Conservation (phyloP, 2,329 filamentous ascomycete species). For the Xylaria sp. region DNA sequence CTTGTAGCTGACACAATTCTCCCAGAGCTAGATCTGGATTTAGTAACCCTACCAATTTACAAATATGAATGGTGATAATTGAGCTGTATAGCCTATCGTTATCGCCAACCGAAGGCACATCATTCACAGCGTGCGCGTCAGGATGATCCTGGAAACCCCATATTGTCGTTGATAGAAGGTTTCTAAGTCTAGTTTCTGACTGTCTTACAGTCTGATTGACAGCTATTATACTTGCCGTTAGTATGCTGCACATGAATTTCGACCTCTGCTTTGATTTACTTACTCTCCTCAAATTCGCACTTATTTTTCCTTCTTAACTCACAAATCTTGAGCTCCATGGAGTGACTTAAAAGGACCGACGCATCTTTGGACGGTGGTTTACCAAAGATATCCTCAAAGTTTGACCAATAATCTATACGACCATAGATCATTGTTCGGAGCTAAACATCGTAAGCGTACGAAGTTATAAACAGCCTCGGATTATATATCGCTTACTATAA, state of each 20-base stretch:
- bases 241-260: not conserved
- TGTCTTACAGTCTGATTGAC: not conserved
- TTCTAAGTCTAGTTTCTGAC: not conserved
- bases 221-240: not conserved
- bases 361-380: not conserved
- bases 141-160: not conserved
- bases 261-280: not conserved
- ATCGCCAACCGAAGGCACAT: not conserved
- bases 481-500: not conserved
- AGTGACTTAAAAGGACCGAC: not conserved
- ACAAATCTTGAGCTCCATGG: not conserved
- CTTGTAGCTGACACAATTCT: not conserved
- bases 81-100: not conserved
- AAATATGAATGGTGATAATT: not conserved
- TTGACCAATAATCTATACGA: slow-evolving; percentile 1
- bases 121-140: not conserved
- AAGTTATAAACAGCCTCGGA: not conserved
- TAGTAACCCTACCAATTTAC: not conserved
- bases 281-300: not conserved
- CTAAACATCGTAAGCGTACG: not conserved
- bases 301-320: not conserved
- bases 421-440: slow-evolving; percentile 3
- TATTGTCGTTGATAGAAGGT: not conserved
- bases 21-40: not conserved
- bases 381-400: not conserved